Evolutionary conservation across 1,284 basidiomycete genomes (phyloP).

Genomic region (Volvariella surrecta): DNA sequence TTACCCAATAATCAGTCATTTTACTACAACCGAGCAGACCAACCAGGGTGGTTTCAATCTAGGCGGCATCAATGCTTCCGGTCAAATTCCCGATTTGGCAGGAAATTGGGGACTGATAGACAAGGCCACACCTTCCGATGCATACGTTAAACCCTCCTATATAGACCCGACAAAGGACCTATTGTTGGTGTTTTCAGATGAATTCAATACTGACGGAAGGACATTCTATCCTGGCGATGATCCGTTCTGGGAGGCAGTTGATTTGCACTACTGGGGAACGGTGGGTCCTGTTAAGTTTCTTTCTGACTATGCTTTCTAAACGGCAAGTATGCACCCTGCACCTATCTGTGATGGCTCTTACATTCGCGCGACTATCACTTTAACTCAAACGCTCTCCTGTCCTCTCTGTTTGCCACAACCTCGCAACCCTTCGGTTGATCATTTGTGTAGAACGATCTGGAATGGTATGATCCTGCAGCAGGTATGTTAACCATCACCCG

Average conservation of each 20-base stretch:
- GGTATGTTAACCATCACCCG: conserved; percentile 12
- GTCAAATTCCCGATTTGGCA: conserved; percentile 46
- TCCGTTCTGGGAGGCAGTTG: conserved; percentile 47
- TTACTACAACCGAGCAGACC: conserved; percentile 18
- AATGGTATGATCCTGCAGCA: conserved; percentile 32
- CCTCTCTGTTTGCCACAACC: too few relatives aligned
- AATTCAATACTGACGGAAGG: conserved; percentile 65
- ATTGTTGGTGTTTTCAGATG: conserved; percentile 63
- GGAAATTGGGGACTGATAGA: conserved; percentile 57
- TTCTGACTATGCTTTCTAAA: too few relatives aligned
- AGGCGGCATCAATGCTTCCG: conserved; percentile 71
- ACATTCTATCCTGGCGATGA: conserved; percentile 63
- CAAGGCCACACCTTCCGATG: conserved; percentile 49
- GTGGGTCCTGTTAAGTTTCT: conserved; percentile 17
- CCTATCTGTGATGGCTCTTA: too few relatives aligned
- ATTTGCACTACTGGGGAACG: conserved; percentile 37
- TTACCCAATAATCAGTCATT: conserved; percentile 25
- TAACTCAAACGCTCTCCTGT: too few relatives aligned
- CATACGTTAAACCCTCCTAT: conserved; percentile 37
- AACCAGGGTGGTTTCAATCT: conserved; percentile 56
- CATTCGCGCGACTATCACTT: too few relatives aligned
- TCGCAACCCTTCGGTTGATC: background rate
- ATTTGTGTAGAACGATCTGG: conserved; percentile 22
- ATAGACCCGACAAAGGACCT: conserved; percentile 29
- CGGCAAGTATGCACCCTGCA: too few relatives aligned